Evolutionary conservation across 2,329 filamentous ascomycete species (phyloP).

Genomic region (Pestalotiopsis fici): DNA sequence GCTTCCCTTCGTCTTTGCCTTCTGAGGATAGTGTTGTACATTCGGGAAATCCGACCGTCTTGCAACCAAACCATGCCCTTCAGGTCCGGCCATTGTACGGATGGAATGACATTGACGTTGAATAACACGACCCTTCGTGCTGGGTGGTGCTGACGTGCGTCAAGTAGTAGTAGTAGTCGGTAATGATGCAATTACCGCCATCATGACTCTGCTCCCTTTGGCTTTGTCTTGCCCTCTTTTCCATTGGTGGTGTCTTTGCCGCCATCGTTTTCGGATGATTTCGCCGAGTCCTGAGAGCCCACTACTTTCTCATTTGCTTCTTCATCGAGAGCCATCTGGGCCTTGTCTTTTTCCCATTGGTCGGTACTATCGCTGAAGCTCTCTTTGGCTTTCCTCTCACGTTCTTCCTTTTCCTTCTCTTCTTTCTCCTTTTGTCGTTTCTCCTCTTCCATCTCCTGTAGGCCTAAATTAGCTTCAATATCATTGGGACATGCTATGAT

Average conservation of each 20-base stretch:
- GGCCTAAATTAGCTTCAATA: not conserved
- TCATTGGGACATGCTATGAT: slow-evolving; percentile 15
- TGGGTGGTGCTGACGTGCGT: not conserved
- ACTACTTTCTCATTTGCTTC: slow-evolving; percentile 50
- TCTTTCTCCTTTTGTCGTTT: slow-evolving; percentile 77
- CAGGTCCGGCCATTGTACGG: not conserved
- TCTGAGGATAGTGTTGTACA: not conserved
- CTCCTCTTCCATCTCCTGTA: slow-evolving; percentile 89
- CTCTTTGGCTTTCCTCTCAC: slow-evolving; percentile 76
- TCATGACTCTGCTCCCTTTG: slow-evolving; percentile 6
- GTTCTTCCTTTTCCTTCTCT: slow-evolving; percentile 72
- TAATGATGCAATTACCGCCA: not conserved
- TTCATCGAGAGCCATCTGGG: slow-evolving; percentile 68
- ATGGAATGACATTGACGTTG: not conserved
- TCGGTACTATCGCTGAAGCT: slow-evolving; percentile 74
- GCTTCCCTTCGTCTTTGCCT: not conserved
- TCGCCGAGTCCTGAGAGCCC: slow-evolving; percentile 25
- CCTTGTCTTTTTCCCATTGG: slow-evolving; percentile 91
- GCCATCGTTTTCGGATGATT: slow-evolving; percentile 1
- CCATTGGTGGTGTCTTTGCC: slow-evolving; percentile 16
- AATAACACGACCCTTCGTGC: not conserved
- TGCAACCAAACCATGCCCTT: not conserved
- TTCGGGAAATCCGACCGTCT: not conserved
- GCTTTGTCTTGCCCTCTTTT: slow-evolving; percentile 1
- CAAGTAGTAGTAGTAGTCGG: not conserved